Evolutionary conservation across 331 rosid species (phyloP).

Genomic region (Spiraea crenata): DNA sequence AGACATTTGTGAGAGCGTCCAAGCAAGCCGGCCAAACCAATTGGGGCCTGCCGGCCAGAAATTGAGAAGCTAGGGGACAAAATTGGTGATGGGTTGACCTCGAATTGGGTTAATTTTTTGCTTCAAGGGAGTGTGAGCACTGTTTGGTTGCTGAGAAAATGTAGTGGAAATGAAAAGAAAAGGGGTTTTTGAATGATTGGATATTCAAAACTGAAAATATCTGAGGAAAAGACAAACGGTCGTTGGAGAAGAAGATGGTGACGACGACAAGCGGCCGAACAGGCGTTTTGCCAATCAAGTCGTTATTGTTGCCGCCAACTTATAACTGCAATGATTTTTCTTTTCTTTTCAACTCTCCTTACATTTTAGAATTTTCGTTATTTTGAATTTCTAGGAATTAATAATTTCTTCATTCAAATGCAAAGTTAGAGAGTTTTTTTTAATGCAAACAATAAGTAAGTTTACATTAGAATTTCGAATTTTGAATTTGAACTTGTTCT

Average conservation of each 20-base stretch:
- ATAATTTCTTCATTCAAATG: too few relatives aligned
- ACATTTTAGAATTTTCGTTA: background rate
- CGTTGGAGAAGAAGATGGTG: background rate
- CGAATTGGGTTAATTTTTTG: background rate
- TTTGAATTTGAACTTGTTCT: too few relatives aligned
- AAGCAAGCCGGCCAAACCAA: slow-evolving; percentile 1
- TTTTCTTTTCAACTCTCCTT: background rate
- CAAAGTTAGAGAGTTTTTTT: too few relatives aligned
- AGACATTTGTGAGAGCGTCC: slow-evolving; percentile 3
- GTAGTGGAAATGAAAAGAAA: too few relatives aligned
- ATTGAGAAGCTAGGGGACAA: slow-evolving; percentile 2
- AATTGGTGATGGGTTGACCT: background rate
- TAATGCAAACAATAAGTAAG: too few relatives aligned
- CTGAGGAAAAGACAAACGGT: background rate
- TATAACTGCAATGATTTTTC: background rate
- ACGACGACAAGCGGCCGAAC: background rate
- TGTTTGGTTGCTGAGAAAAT: background rate
- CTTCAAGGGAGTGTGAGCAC: background rate
- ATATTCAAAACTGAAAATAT: background rate
- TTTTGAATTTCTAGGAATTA: too few relatives aligned
- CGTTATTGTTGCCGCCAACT: background rate
- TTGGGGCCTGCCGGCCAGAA: slow-evolving; percentile 13
- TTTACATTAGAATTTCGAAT: too few relatives aligned
- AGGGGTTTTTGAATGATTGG: background rate
- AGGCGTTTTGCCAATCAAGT: background rate